A percentile compares a stretch with the other conserved stretches of the same genome.
Conservation (phyloP, 179 eudicot species). For the Spinacia oleracea region DNA sequence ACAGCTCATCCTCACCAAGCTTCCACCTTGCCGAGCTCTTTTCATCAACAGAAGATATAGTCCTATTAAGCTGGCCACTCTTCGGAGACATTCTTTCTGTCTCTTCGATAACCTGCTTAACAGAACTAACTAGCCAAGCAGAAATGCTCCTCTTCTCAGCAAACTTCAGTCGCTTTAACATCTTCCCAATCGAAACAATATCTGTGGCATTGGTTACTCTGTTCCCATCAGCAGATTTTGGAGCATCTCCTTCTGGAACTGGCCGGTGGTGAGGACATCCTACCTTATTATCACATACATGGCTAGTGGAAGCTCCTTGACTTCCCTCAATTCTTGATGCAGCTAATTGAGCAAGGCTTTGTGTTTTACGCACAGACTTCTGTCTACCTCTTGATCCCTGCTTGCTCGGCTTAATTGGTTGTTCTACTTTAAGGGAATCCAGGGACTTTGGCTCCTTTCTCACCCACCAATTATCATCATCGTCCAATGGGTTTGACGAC, state of each 20-base stretch:
- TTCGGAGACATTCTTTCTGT: slow-evolving; percentile 57
- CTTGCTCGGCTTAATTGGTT: slow-evolving; percentile 78
- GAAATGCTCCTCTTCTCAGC: slow-evolving; percentile 68
- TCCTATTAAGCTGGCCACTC: slow-evolving; percentile 53
- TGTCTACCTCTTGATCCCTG: slow-evolving; percentile 87
- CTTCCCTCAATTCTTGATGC: slow-evolving; percentile 94
- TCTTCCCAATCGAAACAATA: slow-evolving; percentile 66
- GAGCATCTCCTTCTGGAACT: slow-evolving; percentile 55
- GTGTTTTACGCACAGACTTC: slow-evolving; percentile 83
- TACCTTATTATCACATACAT: slow-evolving; percentile 81
- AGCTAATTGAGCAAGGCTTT: slow-evolving; percentile 91
- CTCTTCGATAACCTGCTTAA: slow-evolving; percentile 71
- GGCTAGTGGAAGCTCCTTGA: slow-evolving; percentile 99
- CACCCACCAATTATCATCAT: slow-evolving; percentile 91
- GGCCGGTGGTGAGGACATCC: slow-evolving; percentile 83
- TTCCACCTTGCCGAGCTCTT: slow-evolving; percentile 66
- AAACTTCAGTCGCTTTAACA: slow-evolving; percentile 60
- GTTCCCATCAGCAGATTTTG: slow-evolving; percentile 45
- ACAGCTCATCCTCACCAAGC: slow-evolving; percentile 92
- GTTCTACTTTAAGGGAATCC: slow-evolving; percentile 62
- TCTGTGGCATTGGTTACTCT: slow-evolving; percentile 42
- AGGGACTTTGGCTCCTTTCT: slow-evolving; percentile 63
- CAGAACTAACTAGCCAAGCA: slow-evolving; percentile 69
- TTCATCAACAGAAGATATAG: slow-evolving; percentile 60
- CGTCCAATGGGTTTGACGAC: slow-evolving; percentile 50